A percentile compares a stretch with the other conserved stretches of the same genome.
Evolutionary conservation across 2,329 filamentous ascomycete species (phyloP).

Genomic region (Arthrinium puccinioides): DNA sequence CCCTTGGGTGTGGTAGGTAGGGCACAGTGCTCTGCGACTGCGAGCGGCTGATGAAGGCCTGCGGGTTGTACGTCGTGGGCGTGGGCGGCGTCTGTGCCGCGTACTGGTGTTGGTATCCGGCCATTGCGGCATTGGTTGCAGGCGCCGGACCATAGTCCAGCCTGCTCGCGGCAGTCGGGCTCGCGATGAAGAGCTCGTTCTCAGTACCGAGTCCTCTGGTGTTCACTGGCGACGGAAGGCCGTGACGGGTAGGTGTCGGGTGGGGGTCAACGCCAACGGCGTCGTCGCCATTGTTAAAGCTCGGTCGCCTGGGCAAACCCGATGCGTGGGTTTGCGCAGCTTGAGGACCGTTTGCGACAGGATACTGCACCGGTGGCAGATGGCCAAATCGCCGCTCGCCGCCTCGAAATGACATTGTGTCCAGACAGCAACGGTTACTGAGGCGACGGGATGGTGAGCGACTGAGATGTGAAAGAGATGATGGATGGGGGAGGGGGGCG

Average conservation of each 20-base stretch:
- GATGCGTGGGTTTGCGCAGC: constrained; percentile 27
- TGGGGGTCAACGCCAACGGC: constrained; percentile 31
- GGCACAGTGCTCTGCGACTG: constrained; percentile 42
- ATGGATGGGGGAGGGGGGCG: too few species aligned
- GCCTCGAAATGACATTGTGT: constrained; percentile 54
- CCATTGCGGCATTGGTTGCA: constrained; percentile 32
- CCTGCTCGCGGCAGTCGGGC: constrained; percentile 29
- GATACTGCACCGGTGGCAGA: constrained; percentile 59
- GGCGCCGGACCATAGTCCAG: constrained; percentile 31
- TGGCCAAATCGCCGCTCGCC: constrained; percentile 60
- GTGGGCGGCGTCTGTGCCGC: constrained; percentile 38
- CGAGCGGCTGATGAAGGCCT: constrained; percentile 48
- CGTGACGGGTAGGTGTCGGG: constrained; percentile 29
- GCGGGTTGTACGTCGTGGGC: constrained; percentile 61
- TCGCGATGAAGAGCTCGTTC: constrained; percentile 60
- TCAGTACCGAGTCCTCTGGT: constrained; percentile 27
- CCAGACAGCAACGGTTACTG: too few species aligned
- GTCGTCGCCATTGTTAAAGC: constrained; percentile 74
- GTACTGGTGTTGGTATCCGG: constrained; percentile 46
- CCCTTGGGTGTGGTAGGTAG: constrained; percentile 33
- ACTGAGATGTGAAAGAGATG: too few species aligned
- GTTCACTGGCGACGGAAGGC: constrained; percentile 20
- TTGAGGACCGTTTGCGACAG: constrained; percentile 38
- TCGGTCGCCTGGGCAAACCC: constrained; percentile 49
- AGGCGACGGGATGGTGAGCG: too few species aligned